phyloP scores from a whole-genome alignment of 2,329 filamentous ascomycete species.

The Apiospora koreana region DNA sequence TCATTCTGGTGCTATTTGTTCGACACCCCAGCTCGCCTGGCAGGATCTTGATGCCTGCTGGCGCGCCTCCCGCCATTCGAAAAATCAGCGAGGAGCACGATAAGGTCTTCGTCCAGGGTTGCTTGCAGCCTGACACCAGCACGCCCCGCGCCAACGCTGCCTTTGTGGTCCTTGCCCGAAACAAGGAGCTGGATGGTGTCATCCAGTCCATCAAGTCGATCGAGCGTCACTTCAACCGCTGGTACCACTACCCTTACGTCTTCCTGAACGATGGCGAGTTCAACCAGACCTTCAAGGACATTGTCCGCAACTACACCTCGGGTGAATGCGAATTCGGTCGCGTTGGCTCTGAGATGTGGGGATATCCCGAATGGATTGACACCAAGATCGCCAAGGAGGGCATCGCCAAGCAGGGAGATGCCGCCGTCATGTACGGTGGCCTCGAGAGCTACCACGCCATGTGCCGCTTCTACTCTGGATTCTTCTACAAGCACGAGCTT shows the following conservation, averaged over 20 bases:
- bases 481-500: conserved; percentile 96
- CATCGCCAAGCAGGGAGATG: conserved; percentile 94
- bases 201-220: conserved; percentile 97
- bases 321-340: conserved; percentile 87
- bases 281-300: conserved; percentile 89
- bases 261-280: conserved; percentile 98
- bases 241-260: conserved; percentile 98
- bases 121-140: conserved; percentile 76
- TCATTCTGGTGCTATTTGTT: conserved; percentile 88
- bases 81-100: conserved; percentile 98
- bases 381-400: conserved; percentile 92
- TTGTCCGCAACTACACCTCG: conserved; percentile 87
- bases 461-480: conserved; percentile 98
- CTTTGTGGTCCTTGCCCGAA: conserved; percentile 92
- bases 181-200: conserved; percentile 95
- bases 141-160: conserved; percentile 87
- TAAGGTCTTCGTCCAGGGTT: conserved; percentile 93
- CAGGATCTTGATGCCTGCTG: conserved; percentile 82
- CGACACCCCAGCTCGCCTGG: conserved; percentile 82
- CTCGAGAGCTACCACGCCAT: conserved; percentile 99
- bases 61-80: conserved; percentile 84
- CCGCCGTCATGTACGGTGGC: conserved; percentile 98
- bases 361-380: conserved; percentile 95
- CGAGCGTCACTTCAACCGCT: conserved; percentile 97
- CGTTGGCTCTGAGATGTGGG: conserved; percentile 90